Conservation (phyloP, 257 asterid species). For the Eustoma russellianum region DNA sequence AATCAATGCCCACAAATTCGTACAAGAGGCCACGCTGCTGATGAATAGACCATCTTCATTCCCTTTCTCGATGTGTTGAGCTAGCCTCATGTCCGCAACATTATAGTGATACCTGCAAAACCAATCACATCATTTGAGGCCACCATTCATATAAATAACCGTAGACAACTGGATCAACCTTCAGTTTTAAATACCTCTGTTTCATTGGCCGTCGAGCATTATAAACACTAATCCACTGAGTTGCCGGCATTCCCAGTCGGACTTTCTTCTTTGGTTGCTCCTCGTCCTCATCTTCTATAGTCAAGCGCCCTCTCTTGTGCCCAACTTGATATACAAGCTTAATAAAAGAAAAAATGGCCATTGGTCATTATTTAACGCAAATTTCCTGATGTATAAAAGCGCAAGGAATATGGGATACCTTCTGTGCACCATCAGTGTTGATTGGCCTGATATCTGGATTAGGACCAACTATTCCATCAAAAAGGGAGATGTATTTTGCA, state of each 20-base stretch:
- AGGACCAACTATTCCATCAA: slow-evolving; percentile 14
- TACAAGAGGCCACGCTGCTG: slow-evolving; percentile 57
- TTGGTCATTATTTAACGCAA: neutral
- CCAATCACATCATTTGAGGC: slow-evolving; percentile 6
- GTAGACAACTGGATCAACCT: neutral
- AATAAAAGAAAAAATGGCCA: neutral
- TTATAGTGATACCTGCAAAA: slow-evolving; percentile 54
- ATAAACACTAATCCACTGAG: slow-evolving; percentile 14
- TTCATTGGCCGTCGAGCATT: slow-evolving; percentile 11
- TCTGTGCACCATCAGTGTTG: slow-evolving; percentile 18
- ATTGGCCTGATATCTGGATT: slow-evolving; percentile 16
- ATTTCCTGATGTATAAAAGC: neutral
- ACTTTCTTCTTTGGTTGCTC: slow-evolving; percentile 17
- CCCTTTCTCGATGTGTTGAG: slow-evolving; percentile 70
- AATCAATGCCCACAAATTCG: slow-evolving; percentile 63
- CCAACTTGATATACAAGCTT: slow-evolving; percentile 17
- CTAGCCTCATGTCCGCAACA: slow-evolving; percentile 42
- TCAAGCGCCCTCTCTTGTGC: slow-evolving; percentile 10
- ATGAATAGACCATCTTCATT: slow-evolving; percentile 59
- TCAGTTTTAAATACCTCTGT: slow-evolving; percentile 5
- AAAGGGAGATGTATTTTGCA: slow-evolving; percentile 12
- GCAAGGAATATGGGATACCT: slow-evolving; percentile 1
- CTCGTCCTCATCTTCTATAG: slow-evolving; percentile 14
- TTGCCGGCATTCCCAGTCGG: slow-evolving; percentile 14
- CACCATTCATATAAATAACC: neutral